Conservation (phyloP, 495 filamentous ascomycete species). For the Thermochaetoides thermophila region DNA sequence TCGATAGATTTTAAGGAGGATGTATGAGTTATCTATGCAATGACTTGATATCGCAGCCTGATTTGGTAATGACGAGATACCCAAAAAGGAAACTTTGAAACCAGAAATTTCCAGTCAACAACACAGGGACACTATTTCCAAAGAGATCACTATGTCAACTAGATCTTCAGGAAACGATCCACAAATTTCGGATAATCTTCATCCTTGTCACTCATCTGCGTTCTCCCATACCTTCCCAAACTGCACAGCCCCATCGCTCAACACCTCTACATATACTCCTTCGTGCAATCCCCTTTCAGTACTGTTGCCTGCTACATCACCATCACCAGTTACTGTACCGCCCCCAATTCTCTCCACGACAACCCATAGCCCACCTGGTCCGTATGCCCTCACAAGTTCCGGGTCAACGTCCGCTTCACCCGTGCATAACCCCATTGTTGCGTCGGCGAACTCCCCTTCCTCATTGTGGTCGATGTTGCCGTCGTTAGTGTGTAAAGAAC, state of each 20-base stretch:
- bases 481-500: not conserved
- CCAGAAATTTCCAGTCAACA: too few species aligned
- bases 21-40: too few species aligned
- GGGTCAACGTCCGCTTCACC: slow-evolving; percentile 58
- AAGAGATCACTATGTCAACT: too few species aligned
- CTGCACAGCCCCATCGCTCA: slow-evolving; percentile 51
- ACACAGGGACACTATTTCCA: too few species aligned
- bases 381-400: slow-evolving; percentile 20
- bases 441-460: slow-evolving; percentile 52
- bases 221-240: slow-evolving; percentile 41
- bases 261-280: slow-evolving; percentile 47
- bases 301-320: slow-evolving; percentile 7
- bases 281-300: slow-evolving; percentile 26
- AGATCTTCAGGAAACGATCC: too few species aligned
- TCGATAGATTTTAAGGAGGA: too few species aligned
- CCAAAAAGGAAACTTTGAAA: too few species aligned
- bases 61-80: too few species aligned
- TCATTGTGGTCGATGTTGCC: slow-evolving; percentile 25
- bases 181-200: too few species aligned
- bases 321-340: slow-evolving; percentile 3
- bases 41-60: too few species aligned
- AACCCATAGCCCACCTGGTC: slow-evolving; percentile 59
- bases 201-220: slow-evolving; percentile 24
- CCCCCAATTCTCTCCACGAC: slow-evolving; percentile 60
- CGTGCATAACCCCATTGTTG: slow-evolving; percentile 50